Percentiles rank a stretch among this genome's conserved stretches.
These are phyloP conservation scores for Entelexis paramagnoliae DNA, from an alignment of 1,139 yeast genomes.

Conservation along the genomic window DNA sequence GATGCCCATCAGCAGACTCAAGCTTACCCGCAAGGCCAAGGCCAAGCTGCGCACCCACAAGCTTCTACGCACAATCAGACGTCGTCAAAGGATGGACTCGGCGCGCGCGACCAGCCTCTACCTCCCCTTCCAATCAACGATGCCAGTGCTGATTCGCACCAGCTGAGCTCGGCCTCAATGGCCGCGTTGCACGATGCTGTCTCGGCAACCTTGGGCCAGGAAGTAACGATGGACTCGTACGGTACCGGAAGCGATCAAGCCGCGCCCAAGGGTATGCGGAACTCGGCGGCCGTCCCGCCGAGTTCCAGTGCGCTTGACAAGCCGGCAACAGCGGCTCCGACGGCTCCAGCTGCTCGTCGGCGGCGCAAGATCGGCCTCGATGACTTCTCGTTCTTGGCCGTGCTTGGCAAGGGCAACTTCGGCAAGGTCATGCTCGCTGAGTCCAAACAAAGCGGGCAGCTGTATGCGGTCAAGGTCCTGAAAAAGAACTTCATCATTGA, in stretches of 20 bases:
- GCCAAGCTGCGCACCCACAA: too few relatives aligned
- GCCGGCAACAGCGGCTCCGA: neutral
- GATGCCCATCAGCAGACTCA: neutral
- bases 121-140: neutral
- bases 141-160: neutral
- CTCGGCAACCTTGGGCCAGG: neutral
- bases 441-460: conserved; percentile 61
- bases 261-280: neutral
- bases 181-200: neutral
- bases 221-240: neutral
- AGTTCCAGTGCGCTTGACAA: neutral
- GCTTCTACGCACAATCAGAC: too few relatives aligned
- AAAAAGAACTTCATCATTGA: conserved; percentile 92
- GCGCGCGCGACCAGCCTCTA: neutral
- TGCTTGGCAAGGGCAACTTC: conserved; percentile 92
- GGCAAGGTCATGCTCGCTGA: conserved; percentile 97
- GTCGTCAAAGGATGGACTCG: neutral
- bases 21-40: neutral
- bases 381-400: conserved; percentile 88
- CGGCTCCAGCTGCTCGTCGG: conserved; percentile 10
- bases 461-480: conserved; percentile 91
- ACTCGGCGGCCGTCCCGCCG: neutral
- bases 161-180: neutral
- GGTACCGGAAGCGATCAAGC: neutral
- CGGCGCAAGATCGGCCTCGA: conserved; percentile 77